These are phyloP conservation scores for Phanerochaete sordida DNA, from an alignment of 768 basidiomycete species.

Conservation along the genomic window DNA sequence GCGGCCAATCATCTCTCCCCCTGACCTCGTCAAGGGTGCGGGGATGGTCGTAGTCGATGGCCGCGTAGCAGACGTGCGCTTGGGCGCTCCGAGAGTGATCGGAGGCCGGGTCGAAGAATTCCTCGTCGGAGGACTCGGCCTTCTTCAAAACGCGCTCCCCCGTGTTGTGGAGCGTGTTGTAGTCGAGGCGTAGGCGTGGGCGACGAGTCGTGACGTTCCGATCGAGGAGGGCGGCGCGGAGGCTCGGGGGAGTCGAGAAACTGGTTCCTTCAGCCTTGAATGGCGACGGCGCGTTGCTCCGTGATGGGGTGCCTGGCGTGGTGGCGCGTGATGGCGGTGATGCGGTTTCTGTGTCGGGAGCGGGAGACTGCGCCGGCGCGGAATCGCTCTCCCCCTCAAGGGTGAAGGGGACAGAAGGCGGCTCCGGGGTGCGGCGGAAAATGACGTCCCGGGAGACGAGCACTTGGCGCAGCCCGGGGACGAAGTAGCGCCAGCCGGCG, in stretches of 20 bases:
- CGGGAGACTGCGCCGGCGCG: too few species aligned
- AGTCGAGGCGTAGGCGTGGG: too few species aligned
- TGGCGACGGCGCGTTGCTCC: too few species aligned
- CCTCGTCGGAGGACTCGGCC: too few species aligned
- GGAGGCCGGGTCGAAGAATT: too few species aligned
- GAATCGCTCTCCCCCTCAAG: slow-evolving; percentile 12
- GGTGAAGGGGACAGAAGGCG: neutral
- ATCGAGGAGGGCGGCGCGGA: too few species aligned
- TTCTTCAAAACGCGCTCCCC: neutral
- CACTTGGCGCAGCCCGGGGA: neutral
- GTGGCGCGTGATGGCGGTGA: too few species aligned
- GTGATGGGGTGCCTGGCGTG: too few species aligned
- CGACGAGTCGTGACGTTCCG: too few species aligned
- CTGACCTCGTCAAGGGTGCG: slow-evolving; percentile 1
- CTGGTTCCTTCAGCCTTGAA: too few species aligned
- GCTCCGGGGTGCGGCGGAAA: neutral
- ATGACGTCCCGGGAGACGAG: slow-evolving; percentile 7
- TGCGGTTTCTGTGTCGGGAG: too few species aligned
- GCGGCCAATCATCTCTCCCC: slow-evolving; percentile 2
- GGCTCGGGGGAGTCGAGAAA: too few species aligned
- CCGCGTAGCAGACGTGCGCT: neutral
- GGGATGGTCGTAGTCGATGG: neutral
- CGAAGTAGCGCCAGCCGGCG: slow-evolving; percentile 2
- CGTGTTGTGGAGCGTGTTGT: neutral
- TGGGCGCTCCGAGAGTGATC: neutral